phyloP scores from a whole-genome alignment of 73 alveolate species.

The Breviolum minutum region DNA sequence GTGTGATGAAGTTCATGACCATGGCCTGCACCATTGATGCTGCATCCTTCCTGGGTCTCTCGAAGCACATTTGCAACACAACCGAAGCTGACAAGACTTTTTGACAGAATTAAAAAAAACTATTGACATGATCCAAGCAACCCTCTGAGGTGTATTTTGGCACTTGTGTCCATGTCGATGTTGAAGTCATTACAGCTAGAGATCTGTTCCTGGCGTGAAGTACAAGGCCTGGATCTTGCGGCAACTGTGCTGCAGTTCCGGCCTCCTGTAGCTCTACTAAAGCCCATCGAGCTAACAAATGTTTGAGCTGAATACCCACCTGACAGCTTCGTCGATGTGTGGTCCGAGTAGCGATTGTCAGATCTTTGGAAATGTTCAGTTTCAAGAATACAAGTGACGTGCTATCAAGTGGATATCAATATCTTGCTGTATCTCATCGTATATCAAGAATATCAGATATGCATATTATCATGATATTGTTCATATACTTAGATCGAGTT shows the following conservation, averaged over 20 bases:
- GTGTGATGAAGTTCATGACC: not conserved
- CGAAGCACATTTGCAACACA: not conserved
- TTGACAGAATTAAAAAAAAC: not conserved
- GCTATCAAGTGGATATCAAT: no score
- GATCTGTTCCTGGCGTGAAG: not conserved
- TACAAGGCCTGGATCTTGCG: no score
- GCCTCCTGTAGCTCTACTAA: conserved; percentile 53
- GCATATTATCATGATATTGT: no score
- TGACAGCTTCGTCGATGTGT: not conserved
- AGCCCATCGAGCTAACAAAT: conserved; percentile 27
- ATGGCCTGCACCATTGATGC: conserved; percentile 32
- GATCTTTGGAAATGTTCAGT: no score
- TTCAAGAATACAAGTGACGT: no score
- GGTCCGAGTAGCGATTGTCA: no score
- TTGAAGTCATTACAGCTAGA: not conserved
- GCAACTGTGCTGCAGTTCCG: not conserved
- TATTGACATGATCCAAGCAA: not conserved
- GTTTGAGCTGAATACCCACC: not conserved
- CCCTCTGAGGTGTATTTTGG: conserved; percentile 24
- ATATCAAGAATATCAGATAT: no score
- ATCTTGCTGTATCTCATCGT: no score
- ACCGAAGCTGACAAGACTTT: not conserved
- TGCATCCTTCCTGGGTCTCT: conserved; percentile 44
- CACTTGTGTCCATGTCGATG: conserved; percentile 18
- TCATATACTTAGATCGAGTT: no score